Conservation (phyloP, 768 basidiomycete species). For the Termitomyces titanicus region DNA sequence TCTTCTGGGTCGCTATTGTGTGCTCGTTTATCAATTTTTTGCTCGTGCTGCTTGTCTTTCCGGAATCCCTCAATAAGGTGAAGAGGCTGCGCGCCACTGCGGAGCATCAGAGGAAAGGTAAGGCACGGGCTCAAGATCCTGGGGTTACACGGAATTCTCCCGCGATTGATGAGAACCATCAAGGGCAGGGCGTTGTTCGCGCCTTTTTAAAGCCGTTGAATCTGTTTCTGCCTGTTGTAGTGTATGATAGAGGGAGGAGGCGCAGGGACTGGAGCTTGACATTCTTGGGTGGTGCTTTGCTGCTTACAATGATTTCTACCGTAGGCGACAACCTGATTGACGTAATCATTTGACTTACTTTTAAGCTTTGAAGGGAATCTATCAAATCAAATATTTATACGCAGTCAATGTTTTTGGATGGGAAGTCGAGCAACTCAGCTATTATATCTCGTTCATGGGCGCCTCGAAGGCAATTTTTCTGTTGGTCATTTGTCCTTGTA, state of each 20-base stretch:
- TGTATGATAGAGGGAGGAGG: slow-evolving; percentile 37
- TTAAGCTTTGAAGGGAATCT: slow-evolving; percentile 49
- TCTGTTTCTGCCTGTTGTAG: slow-evolving; percentile 63
- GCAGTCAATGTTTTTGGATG: slow-evolving; percentile 70
- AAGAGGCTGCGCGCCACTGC: slow-evolving; percentile 30
- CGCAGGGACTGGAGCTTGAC: slow-evolving; percentile 82
- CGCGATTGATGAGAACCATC: background rate
- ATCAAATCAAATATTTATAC: slow-evolving; percentile 81
- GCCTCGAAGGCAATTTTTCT: slow-evolving; percentile 57
- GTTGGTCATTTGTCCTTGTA: slow-evolving; percentile 42
- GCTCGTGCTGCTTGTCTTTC: slow-evolving; percentile 67
- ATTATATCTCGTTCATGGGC: slow-evolving; percentile 72
- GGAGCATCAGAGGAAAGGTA: slow-evolving; percentile 24
- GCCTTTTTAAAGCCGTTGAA: slow-evolving; percentile 53
- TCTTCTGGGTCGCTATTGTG: slow-evolving; percentile 44
- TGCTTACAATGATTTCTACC: slow-evolving; percentile 61
- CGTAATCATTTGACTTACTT: background rate
- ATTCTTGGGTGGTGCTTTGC: slow-evolving; percentile 57
- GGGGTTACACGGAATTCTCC: slow-evolving; percentile 16
- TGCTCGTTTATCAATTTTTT: slow-evolving; percentile 52
- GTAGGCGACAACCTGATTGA: slow-evolving; percentile 35
- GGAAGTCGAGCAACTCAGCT: slow-evolving; percentile 69
- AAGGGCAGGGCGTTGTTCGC: slow-evolving; percentile 28
- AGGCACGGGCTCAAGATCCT: slow-evolving; percentile 14
- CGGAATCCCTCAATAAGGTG: slow-evolving; percentile 51